Evolutionary conservation across 1,139 yeast species (phyloP).

Genomic region (Pichia norvegensis): DNA sequence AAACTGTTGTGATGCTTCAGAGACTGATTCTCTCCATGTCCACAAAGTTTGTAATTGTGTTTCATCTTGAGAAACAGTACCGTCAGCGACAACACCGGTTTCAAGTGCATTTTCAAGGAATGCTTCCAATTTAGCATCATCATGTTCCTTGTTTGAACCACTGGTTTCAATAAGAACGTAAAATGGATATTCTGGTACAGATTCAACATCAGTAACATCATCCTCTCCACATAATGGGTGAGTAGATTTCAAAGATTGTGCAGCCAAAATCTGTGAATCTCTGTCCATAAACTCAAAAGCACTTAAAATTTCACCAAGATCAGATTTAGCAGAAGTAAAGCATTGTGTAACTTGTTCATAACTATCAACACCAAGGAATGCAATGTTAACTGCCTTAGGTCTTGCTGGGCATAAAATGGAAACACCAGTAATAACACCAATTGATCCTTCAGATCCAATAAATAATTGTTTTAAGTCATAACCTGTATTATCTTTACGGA

Average conservation of each 20-base stretch:
- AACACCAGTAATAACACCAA: constrained; percentile 85
- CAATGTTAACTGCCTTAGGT: constrained; percentile 81
- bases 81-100: constrained; percentile 75
- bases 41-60: constrained; percentile 75
- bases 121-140: constrained; percentile 66
- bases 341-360: constrained; percentile 79
- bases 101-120: constrained; percentile 84
- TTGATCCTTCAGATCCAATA: constrained; percentile 89
- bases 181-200: constrained; percentile 57
- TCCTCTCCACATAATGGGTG: constrained; percentile 68
- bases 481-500: constrained; percentile 92
- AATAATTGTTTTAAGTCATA: constrained; percentile 86
- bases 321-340: constrained; percentile 70
- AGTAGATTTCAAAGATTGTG: constrained; percentile 37
- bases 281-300: constrained; percentile 95
- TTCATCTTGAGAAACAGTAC: constrained; percentile 94
- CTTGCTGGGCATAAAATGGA: constrained; percentile 89
- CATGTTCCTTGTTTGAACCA: constrained; percentile 85
- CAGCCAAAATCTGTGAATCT: constrained; percentile 61
- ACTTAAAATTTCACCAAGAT: constrained; percentile 76
- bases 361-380: constrained; percentile 74
- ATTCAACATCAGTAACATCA: constrained; percentile 20
- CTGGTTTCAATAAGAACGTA: constrained; percentile 88
- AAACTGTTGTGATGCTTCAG: constrained; percentile 75
- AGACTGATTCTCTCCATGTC: constrained; percentile 92